Percentiles rank a stretch among this genome's conserved stretches.
phyloP scores from a whole-genome alignment of 805 yeast genomes.

The Sungouiella thailandica region DNA sequence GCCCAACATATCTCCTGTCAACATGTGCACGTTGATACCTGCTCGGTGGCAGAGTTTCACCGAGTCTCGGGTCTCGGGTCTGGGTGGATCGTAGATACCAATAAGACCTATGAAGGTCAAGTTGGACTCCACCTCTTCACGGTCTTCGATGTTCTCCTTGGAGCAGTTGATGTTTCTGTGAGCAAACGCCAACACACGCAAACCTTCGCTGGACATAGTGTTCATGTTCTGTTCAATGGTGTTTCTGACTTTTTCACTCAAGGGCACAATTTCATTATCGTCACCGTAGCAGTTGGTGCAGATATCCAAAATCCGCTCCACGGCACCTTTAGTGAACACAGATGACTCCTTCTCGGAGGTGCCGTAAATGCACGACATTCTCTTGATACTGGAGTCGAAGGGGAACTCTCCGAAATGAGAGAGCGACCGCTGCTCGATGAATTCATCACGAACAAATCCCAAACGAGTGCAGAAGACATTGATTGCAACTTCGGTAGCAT shows the following conservation, averaged over 20 bases:
- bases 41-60: conserved; percentile 67
- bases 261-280: conserved; percentile 12
- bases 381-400: conserved; percentile 67
- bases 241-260: conserved; percentile 38
- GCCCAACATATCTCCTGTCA: conserved; percentile 77
- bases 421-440: conserved; percentile 11
- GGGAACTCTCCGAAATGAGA: conserved; percentile 62
- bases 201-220: conserved; percentile 57
- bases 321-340: conserved; percentile 69
- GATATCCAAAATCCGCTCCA: conserved; percentile 57
- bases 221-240: conserved; percentile 53
- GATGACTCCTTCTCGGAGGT: conserved; percentile 14
- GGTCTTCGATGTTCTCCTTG: conserved; percentile 13
- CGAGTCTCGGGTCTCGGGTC: conserved; percentile 60
- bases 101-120: conserved; percentile 61
- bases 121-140: conserved; percentile 44
- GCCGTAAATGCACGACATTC: conserved; percentile 61
- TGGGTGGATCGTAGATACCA: conserved; percentile 80
- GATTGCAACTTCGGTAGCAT: conserved; percentile 85
- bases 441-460: conserved; percentile 38
- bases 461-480: conserved; percentile 69
- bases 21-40: conserved; percentile 76
- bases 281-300: conserved; percentile 50
- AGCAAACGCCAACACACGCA: conserved; percentile 73
- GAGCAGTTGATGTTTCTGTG: conserved; percentile 24